These are phyloP conservation scores for Penicillium thymicola DNA, from an alignment of 2,329 filamentous ascomycete species.

Conservation along the genomic window DNA sequence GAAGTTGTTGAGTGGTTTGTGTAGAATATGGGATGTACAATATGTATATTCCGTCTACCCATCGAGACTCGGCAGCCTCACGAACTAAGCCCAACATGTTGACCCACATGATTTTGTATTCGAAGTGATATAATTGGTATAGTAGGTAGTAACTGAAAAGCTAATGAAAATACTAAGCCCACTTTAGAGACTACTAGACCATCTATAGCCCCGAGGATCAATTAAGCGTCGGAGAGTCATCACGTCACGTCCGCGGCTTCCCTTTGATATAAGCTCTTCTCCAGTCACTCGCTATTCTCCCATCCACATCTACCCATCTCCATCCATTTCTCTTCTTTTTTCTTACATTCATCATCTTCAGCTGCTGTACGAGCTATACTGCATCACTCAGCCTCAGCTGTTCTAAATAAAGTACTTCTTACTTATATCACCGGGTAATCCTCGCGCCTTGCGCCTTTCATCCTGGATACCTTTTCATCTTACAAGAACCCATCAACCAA, in stretches of 20 bases:
- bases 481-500: not conserved
- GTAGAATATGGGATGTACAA: conserved; percentile 2
- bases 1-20: no score
- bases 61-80: not conserved
- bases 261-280: conserved; percentile 1
- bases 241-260: conserved; percentile 18
- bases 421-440: conserved; percentile 10
- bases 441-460: not conserved
- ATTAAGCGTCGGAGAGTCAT: conserved; percentile 13
- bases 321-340: not conserved
- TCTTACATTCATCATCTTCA: not conserved
- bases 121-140: conserved; percentile 3
- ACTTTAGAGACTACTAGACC: not conserved
- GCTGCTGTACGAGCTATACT: conserved; percentile 10
- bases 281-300: not conserved
- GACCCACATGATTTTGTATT: conserved; percentile 1
- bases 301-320: not conserved
- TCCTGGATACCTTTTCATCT: not conserved
- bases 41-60: conserved; percentile 4
- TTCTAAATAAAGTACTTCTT: conserved; percentile 4
- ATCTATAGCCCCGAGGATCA: not conserved
- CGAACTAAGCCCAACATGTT: not conserved
- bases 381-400: conserved; percentile 11
- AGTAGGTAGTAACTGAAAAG: not conserved
- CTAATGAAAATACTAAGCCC: not conserved